Conservation (phyloP, 2,329 filamentous ascomycete genomes). For the Zalaria sp. region DNA sequence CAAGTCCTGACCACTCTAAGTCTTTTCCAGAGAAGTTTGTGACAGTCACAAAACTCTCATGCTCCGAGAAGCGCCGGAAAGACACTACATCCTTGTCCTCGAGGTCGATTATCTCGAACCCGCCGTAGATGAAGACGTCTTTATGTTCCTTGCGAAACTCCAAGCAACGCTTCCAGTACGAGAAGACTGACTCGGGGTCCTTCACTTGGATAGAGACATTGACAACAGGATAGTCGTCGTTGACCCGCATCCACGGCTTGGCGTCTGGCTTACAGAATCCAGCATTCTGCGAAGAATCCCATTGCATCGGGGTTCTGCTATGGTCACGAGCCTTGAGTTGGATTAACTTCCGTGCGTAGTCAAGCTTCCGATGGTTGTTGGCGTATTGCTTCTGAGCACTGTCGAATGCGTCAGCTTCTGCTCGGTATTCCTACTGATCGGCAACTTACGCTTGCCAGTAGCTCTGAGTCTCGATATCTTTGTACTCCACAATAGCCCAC, state of each 20-base stretch:
- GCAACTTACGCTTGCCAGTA: constrained; percentile 1
- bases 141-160: constrained; percentile 10
- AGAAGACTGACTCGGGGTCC: constrained; percentile 34
- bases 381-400: neutral
- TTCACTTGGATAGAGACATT: constrained; percentile 9
- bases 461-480: constrained; percentile 5
- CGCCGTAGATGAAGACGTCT: constrained; percentile 12
- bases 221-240: neutral
- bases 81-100: constrained; percentile 1
- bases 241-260: constrained; percentile 55
- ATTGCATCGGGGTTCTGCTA: constrained; percentile 55
- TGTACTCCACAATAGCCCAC: constrained; percentile 23
- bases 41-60: constrained; percentile 1
- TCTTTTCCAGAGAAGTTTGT: constrained; percentile 1
- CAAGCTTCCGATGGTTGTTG: neutral
- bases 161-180: constrained; percentile 31
- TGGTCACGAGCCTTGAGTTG: constrained; percentile 51
- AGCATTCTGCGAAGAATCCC: constrained; percentile 41
- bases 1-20: neutral
- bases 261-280: constrained; percentile 39
- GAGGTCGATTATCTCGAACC: neutral
- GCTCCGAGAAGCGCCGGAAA: neutral
- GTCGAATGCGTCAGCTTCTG: neutral
- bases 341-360: constrained; percentile 13
- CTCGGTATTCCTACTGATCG: too few species aligned